Percentiles rank a stretch among this genome's conserved stretches.
Conservation (phyloP, 2,329 filamentous ascomycete species). For the Plenodomus tracheiphilus region DNA sequence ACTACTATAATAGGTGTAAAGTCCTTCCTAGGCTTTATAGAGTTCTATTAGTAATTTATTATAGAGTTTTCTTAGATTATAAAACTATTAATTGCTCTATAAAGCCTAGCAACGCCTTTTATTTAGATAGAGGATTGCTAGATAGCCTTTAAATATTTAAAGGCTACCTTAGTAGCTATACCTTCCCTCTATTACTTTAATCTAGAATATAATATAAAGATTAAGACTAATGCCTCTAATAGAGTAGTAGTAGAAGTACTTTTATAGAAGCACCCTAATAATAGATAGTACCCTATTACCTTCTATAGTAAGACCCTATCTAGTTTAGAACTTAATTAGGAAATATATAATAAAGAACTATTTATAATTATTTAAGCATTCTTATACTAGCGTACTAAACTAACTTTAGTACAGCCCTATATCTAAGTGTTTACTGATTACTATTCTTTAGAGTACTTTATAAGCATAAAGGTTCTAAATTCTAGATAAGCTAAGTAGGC, state of each 20-base stretch:
- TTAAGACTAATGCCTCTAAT: background rate
- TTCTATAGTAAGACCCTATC: background rate
- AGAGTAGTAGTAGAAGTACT: background rate
- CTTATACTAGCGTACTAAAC: background rate
- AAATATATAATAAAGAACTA: slow-evolving; percentile 5
- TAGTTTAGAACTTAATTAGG: slow-evolving; percentile 2
- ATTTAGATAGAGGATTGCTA: background rate
- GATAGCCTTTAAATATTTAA: background rate
- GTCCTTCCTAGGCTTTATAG: slow-evolving; percentile 5
- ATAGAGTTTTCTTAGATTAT: slow-evolving; percentile 1
- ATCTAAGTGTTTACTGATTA: background rate
- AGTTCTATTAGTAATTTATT: slow-evolving; percentile 6
- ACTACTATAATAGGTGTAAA: slow-evolving; percentile 1
- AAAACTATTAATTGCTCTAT: slow-evolving; percentile 1
- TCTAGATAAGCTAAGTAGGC: background rate
- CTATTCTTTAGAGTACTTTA: background rate
- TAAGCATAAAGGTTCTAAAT: background rate
- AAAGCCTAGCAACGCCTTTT: background rate
- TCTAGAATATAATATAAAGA: background rate
- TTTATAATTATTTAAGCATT: slow-evolving; percentile 1
- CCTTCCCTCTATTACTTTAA: background rate
- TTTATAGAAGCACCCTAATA: background rate
- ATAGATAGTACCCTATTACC: background rate
- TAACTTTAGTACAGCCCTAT: background rate
- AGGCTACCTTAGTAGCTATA: slow-evolving; percentile 1